phyloP scores from a whole-genome alignment of 148 eudicot genomes.

The Polygonum maritimum region DNA sequence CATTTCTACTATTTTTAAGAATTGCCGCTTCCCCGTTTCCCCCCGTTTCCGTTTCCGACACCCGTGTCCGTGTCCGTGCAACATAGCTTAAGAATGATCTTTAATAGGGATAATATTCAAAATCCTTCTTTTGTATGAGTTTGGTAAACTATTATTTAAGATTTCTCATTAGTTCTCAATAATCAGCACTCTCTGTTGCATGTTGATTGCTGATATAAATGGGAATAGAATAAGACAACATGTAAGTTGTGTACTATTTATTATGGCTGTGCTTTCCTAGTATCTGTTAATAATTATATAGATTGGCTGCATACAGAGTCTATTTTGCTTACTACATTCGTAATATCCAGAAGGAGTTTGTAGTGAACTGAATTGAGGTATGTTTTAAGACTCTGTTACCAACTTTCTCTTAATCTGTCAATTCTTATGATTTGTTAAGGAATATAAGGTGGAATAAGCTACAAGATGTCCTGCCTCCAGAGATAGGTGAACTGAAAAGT shows the following conservation, averaged over 20 bases:
- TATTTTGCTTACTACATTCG: background rate
- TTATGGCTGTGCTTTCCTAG: background rate
- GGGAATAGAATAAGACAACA: background rate
- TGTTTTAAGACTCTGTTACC: background rate
- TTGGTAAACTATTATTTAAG: background rate
- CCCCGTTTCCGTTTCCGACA: too few species aligned
- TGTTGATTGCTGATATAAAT: background rate
- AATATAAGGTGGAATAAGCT: constrained; percentile 97
- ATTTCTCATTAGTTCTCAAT: background rate
- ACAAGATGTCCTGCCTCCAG: constrained; percentile 88
- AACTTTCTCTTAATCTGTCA: background rate
- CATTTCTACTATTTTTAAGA: too few species aligned
- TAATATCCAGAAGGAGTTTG: background rate
- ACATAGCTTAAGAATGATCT: background rate
- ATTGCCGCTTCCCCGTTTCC: too few species aligned
- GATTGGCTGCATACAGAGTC: background rate
- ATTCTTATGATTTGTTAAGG: constrained; percentile 26
- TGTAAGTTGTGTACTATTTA: background rate
- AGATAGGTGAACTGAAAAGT: constrained; percentile 90
- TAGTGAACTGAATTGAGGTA: background rate
- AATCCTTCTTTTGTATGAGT: background rate
- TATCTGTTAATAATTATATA: background rate
- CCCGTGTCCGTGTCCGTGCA: too few species aligned
- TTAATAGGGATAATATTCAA: background rate
- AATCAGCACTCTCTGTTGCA: background rate